These are phyloP conservation scores for Croton laevigatus DNA, from an alignment of 441 rosid genomes.

Conservation along the genomic window DNA sequence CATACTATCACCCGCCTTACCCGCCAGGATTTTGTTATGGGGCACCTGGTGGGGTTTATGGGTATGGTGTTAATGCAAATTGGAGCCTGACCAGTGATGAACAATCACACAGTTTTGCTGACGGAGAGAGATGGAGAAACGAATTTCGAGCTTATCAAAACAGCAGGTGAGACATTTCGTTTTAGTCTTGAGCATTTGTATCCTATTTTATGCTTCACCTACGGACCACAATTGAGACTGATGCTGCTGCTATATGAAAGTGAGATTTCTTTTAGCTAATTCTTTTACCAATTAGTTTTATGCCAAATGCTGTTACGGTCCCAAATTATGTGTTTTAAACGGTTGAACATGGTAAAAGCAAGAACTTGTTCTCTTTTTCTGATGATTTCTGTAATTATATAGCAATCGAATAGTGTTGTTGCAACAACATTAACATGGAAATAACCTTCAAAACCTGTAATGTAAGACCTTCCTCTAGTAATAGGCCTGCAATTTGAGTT, in stretches of 20 bases:
- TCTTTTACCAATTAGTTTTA: background rate
- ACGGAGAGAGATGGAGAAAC: slow-evolving; percentile 23
- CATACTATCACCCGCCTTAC: slow-evolving; percentile 20
- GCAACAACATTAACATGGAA: too few relatives aligned
- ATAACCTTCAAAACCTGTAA: too few relatives aligned
- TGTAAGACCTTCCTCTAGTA: too few relatives aligned
- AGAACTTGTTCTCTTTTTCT: too few relatives aligned
- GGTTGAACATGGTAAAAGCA: too few relatives aligned
- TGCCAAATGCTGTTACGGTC: background rate
- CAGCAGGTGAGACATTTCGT: slow-evolving; percentile 31
- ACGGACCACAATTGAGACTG: background rate
- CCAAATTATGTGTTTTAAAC: too few relatives aligned
- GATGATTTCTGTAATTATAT: too few relatives aligned
- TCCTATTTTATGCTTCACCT: background rate
- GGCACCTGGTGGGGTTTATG: slow-evolving; percentile 16
- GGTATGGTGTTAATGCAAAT: slow-evolving; percentile 3
- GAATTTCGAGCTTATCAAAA: slow-evolving; percentile 27
- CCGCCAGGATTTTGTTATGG: slow-evolving; percentile 18
- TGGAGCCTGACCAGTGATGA: slow-evolving; percentile 18
- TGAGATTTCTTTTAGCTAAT: background rate
- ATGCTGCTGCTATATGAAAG: background rate
- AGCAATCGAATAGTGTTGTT: too few relatives aligned
- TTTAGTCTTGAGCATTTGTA: background rate
- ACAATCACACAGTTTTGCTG: slow-evolving; percentile 17
- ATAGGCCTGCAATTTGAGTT: too few relatives aligned